Percentiles rank a stretch among this genome's conserved stretches.
phyloP scores from a whole-genome alignment of 2,329 filamentous ascomycete genomes.

The Penicillium corylophilum region DNA sequence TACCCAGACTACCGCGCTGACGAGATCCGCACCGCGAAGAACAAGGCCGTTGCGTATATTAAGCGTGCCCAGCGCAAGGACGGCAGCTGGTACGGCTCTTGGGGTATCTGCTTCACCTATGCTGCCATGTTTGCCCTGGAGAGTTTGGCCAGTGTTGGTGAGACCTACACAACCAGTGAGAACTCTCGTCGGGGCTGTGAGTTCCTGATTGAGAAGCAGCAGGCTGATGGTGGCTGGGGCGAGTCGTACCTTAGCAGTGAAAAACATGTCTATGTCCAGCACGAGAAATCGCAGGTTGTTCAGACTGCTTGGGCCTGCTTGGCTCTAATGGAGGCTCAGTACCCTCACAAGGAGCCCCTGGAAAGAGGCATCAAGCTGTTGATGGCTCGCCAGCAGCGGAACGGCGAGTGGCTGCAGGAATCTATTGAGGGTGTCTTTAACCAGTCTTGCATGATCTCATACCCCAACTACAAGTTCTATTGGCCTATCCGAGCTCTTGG shows the following conservation, averaged over 20 bases:
- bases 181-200: slow-evolving; percentile 73
- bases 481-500: slow-evolving; percentile 93
- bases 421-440: slow-evolving; percentile 98
- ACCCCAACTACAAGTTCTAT: slow-evolving; percentile 97
- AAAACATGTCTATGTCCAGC: slow-evolving; percentile 70
- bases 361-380: slow-evolving; percentile 74
- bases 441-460: slow-evolving; percentile 98
- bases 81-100: slow-evolving; percentile 96
- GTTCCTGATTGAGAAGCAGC: slow-evolving; percentile 82
- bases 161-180: slow-evolving; percentile 73
- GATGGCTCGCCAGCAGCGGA: slow-evolving; percentile 78
- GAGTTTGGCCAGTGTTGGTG: slow-evolving; percentile 75
- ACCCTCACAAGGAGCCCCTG: slow-evolving; percentile 71
- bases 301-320: slow-evolving; percentile 92
- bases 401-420: slow-evolving; percentile 94
- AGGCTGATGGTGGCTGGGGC: slow-evolving; percentile 90
- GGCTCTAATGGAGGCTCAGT: slow-evolving; percentile 77
- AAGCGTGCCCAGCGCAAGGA: slow-evolving; percentile 73
- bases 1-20: slow-evolving; percentile 75
- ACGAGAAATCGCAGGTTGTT: slow-evolving; percentile 81
- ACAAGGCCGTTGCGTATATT: slow-evolving; percentile 77
- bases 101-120: slow-evolving; percentile 98
- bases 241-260: slow-evolving; percentile 90
- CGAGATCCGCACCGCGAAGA: slow-evolving; percentile 74
- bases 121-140: slow-evolving; percentile 95